phyloP scores from a whole-genome alignment of 352 stramenopile genomes.

The Sclerospora graminicola region DNA sequence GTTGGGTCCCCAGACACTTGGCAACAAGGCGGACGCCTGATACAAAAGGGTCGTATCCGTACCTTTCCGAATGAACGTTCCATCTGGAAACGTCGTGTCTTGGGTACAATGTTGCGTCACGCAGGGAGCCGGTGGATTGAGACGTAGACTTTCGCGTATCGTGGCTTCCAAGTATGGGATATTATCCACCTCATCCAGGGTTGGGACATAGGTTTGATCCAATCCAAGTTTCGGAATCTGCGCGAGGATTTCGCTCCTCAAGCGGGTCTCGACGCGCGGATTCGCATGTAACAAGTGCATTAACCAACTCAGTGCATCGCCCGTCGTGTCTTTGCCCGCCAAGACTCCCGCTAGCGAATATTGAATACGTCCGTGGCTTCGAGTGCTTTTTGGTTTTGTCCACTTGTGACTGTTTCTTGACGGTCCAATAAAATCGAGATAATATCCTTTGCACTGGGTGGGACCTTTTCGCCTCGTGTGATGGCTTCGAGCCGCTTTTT shows the following conservation, averaged over 20 bases:
- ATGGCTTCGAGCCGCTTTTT: slow-evolving; percentile 7
- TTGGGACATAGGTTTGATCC: slow-evolving; percentile 18
- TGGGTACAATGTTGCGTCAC: slow-evolving; percentile 23
- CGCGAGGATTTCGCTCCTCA: slow-evolving; percentile 17
- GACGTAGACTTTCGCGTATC: slow-evolving; percentile 35
- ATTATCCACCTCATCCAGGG: slow-evolving; percentile 21
- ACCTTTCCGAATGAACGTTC: slow-evolving; percentile 30
- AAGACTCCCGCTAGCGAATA: slow-evolving; percentile 56
- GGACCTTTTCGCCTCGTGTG: slow-evolving; percentile 8
- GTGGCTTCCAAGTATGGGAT: slow-evolving; percentile 29
- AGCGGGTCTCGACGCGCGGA: slow-evolving; percentile 27
- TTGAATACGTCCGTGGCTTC: slow-evolving; percentile 35
- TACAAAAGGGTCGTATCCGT: slow-evolving; percentile 27
- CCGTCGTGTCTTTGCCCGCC: slow-evolving; percentile 57
- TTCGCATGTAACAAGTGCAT: slow-evolving; percentile 48
- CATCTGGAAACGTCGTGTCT: slow-evolving; percentile 41
- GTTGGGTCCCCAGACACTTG: slow-evolving; percentile 34
- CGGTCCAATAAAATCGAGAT: slow-evolving; percentile 30
- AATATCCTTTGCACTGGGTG: slow-evolving; percentile 20
- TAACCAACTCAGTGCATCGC: slow-evolving; percentile 34
- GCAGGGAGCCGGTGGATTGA: slow-evolving; percentile 36
- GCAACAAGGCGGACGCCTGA: slow-evolving; percentile 28
- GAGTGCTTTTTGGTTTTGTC: too few relatives aligned
- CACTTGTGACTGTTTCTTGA: too few relatives aligned
- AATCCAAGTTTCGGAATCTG: slow-evolving; percentile 18